A percentile compares a stretch with the other conserved stretches of the same genome.
Evolutionary conservation across 2,329 filamentous ascomycete genomes (phyloP).

Genomic region (Didymosphaeria variabile): DNA sequence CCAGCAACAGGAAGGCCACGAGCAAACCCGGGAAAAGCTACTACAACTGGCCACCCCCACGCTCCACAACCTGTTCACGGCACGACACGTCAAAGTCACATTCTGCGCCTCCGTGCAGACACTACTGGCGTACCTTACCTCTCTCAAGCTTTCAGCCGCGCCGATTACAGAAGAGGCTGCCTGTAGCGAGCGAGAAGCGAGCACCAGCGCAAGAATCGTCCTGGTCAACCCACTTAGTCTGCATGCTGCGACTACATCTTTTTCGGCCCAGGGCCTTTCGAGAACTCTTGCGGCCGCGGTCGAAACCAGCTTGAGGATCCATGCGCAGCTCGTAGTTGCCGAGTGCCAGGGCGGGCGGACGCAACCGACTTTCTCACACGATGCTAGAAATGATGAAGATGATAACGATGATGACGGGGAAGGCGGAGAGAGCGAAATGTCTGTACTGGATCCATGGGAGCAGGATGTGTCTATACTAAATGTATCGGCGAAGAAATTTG

Average conservation of each 20-base stretch:
- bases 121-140: slow-evolving; percentile 77
- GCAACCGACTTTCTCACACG: neutral
- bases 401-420: neutral
- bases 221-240: slow-evolving; percentile 72
- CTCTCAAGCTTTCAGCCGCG: slow-evolving; percentile 51
- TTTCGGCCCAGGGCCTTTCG: slow-evolving; percentile 77
- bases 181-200: slow-evolving; percentile 17
- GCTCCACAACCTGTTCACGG: slow-evolving; percentile 73
- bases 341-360: slow-evolving; percentile 44
- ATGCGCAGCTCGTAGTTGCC: slow-evolving; percentile 52
- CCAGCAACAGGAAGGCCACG: slow-evolving; percentile 25
- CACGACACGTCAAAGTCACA: slow-evolving; percentile 72
- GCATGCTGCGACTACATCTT: slow-evolving; percentile 75
- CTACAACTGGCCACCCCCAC: slow-evolving; percentile 66
- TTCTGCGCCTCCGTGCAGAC: slow-evolving; percentile 81
- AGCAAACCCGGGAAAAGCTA: slow-evolving; percentile 20
- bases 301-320: slow-evolving; percentile 62
- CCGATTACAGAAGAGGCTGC: slow-evolving; percentile 13
- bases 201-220: slow-evolving; percentile 57
- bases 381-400: slow-evolving; percentile 51
- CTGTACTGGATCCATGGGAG: slow-evolving; percentile 51
- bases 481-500: slow-evolving; percentile 54
- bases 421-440: slow-evolving; percentile 55
- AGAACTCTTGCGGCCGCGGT: slow-evolving; percentile 69
- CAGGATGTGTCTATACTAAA: slow-evolving; percentile 59